phyloP scores from a whole-genome alignment of 1,284 basidiomycete species.

The Rhodotorula mucilaginosa region DNA sequence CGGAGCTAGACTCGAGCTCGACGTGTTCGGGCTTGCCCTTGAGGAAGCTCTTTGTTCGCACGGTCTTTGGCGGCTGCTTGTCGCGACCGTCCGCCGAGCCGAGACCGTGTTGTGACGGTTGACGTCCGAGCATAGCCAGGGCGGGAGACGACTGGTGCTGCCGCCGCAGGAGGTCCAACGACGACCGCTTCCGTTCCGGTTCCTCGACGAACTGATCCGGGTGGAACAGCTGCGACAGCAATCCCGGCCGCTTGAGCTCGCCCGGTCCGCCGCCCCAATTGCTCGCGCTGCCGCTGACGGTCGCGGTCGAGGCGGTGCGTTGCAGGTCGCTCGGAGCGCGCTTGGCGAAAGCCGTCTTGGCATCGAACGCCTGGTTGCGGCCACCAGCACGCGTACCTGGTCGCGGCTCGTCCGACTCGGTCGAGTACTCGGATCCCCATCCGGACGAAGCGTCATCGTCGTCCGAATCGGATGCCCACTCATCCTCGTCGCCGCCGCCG shows the following conservation, averaged over 20 bases:
- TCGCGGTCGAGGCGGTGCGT: slow-evolving; percentile 17
- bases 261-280: slow-evolving; percentile 17
- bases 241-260: slow-evolving; percentile 34
- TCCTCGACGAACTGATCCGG: slow-evolving; percentile 36
- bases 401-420: slow-evolving; percentile 36
- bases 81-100: slow-evolving; percentile 59
- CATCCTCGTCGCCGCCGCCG: slow-evolving; percentile 26
- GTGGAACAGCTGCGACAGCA: slow-evolving; percentile 42
- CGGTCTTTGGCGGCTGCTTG: slow-evolving; percentile 29
- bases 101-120: slow-evolving; percentile 55
- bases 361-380: background rate
- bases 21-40: slow-evolving; percentile 61
- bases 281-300: background rate
- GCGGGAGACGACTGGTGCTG: slow-evolving; percentile 41
- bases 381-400: background rate
- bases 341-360: slow-evolving; percentile 1
- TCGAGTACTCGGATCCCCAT: slow-evolving; percentile 40
- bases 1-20: slow-evolving; percentile 67
- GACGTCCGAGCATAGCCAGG: slow-evolving; percentile 49
- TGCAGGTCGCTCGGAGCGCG: slow-evolving; percentile 12
- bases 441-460: slow-evolving; percentile 31
- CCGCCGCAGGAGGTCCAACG: slow-evolving; percentile 14
- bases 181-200: slow-evolving; percentile 1
- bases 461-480: slow-evolving; percentile 24
- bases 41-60: slow-evolving; percentile 35